Evolutionary conservation across 176 grass and related monocot genomes (phyloP).

Genomic region (Aegilops sharonensis): DNA sequence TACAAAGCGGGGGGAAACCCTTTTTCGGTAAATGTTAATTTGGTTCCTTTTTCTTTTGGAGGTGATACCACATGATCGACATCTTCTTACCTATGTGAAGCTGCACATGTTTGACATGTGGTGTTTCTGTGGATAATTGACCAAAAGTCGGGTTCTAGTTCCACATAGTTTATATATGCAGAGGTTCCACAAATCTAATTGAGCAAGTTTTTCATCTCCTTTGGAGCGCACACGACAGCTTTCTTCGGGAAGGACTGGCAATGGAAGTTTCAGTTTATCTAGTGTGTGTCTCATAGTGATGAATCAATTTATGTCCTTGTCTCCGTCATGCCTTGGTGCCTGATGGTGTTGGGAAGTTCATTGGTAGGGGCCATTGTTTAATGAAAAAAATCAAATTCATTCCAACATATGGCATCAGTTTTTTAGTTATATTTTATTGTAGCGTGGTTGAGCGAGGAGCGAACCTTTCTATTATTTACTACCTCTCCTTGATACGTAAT

Average conservation of each 20-base stretch:
- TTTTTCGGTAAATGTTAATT: neutral
- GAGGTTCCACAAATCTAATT: neutral
- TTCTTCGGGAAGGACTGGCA: slow-evolving; percentile 18
- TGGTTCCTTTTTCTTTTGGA: neutral
- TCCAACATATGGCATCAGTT: neutral
- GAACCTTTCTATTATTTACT: neutral
- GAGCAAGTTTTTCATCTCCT: neutral
- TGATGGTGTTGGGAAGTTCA: neutral
- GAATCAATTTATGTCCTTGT: slow-evolving; percentile 11
- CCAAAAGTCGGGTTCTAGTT: neutral
- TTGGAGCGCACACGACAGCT: slow-evolving; percentile 29
- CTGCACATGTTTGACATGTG: neutral
- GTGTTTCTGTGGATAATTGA: neutral
- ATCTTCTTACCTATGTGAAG: neutral
- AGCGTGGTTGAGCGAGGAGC: neutral
- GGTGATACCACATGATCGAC: neutral
- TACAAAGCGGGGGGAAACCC: too few species aligned
- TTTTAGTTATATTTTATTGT: too few species aligned
- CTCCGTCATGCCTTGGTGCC: slow-evolving; percentile 21
- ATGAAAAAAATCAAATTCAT: neutral
- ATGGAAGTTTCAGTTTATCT: slow-evolving; percentile 14
- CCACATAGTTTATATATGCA: neutral
- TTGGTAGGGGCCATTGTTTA: neutral
- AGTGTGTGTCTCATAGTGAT: neutral
- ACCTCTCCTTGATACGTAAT: neutral